Evolutionary conservation across 2,329 filamentous ascomycete species (phyloP).

Genomic region (Lachnellula arida): DNA sequence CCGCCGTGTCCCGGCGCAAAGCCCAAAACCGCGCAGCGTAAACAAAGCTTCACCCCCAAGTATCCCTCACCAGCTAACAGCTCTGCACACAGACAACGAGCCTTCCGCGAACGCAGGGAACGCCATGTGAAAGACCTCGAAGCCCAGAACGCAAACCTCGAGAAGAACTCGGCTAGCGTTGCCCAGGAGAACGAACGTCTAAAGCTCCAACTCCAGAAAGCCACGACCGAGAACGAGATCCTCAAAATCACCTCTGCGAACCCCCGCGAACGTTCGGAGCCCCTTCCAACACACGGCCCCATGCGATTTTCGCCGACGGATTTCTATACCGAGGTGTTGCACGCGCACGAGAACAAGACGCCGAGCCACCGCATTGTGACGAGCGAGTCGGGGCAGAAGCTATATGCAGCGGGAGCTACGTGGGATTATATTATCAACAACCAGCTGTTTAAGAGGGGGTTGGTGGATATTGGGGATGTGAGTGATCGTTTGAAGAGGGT

Average conservation of each 20-base stretch:
- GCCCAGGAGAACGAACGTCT: conserved; percentile 82
- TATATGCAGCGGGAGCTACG: conserved; percentile 71
- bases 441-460: conserved; percentile 67
- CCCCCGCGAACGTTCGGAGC: conserved; percentile 33
- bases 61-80: background rate
- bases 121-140: conserved; percentile 91
- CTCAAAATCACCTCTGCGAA: conserved; percentile 68
- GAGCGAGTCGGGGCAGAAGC: conserved; percentile 59
- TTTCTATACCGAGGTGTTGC: conserved; percentile 61
- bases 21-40: conserved; percentile 71
- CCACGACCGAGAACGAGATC: conserved; percentile 88
- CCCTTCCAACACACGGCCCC: conserved; percentile 53
- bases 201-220: conserved; percentile 76
- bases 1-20: conserved; percentile 57
- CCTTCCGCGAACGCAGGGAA: conserved; percentile 94
- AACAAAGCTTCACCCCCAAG: conserved; percentile 30
- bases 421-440: conserved; percentile 89
- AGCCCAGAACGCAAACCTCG: conserved; percentile 72
- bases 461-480: conserved; percentile 77
- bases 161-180: conserved; percentile 67
- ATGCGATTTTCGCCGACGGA: conserved; percentile 68
- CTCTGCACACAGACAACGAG: conserved; percentile 65
- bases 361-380: conserved; percentile 65
- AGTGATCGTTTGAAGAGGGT: conserved; percentile 70
- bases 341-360: conserved; percentile 56